Evolutionary conservation across 192 early-diverging fungal genomes (phyloP).

Genomic region (Gryganskiella cystojenkinii): DNA sequence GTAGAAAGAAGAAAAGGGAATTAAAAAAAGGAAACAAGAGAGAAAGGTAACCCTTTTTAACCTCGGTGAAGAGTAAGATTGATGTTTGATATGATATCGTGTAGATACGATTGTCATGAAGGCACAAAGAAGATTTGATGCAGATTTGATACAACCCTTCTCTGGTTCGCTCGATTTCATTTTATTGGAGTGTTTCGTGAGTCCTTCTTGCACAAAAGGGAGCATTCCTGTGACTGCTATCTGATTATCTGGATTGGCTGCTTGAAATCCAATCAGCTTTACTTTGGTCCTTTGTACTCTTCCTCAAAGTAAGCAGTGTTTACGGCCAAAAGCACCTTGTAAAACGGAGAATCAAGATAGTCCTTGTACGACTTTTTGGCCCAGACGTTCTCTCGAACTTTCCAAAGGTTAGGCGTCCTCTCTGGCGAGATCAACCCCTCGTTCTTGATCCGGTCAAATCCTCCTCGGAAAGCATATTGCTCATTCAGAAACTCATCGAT

Average conservation of each 20-base stretch:
- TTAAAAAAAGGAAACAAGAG: not conserved
- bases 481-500: slow-evolving; percentile 1
- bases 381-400: slow-evolving; percentile 1
- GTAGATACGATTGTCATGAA: no score
- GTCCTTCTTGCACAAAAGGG: not conserved
- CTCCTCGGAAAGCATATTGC: not conserved
- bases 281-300: no score
- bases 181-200: no score
- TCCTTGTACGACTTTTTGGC: slow-evolving; percentile 6
- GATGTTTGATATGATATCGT: no score
- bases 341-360: not conserved
- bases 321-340: not conserved
- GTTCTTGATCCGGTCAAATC: not conserved
- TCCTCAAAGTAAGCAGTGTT: no score
- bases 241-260: slow-evolving; percentile 2
- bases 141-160: no score
- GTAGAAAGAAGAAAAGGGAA: not conserved
- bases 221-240: slow-evolving; percentile 4
- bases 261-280: no score
- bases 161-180: no score
- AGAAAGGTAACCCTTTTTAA: not conserved
- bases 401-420: slow-evolving; percentile 7
- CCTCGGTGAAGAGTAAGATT: no score
- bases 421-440: not conserved
- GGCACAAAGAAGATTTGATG: no score